Conservation (phyloP, 441 rosid genomes). For the Caryocar brasiliense region DNA sequence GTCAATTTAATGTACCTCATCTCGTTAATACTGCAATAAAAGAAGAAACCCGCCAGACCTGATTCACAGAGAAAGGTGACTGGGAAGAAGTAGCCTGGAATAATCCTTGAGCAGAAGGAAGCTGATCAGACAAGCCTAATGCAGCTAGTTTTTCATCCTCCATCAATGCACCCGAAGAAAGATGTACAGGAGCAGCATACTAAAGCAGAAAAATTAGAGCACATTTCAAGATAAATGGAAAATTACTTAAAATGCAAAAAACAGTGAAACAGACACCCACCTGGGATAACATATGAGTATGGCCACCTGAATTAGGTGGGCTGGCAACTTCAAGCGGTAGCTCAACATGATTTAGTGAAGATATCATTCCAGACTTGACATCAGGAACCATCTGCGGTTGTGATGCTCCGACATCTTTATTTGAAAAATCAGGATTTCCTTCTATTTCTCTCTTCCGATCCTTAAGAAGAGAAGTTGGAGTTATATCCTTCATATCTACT, state of each 20-base stretch:
- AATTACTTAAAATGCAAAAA: not conserved
- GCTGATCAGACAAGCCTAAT: slow-evolving; percentile 73
- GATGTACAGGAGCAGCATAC: slow-evolving; percentile 70
- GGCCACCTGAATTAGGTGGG: slow-evolving; percentile 62
- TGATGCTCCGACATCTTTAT: slow-evolving; percentile 72
- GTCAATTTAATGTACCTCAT: not conserved
- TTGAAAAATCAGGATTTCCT: slow-evolving; percentile 97
- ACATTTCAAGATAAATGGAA: not conserved
- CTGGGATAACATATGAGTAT: slow-evolving; percentile 64
- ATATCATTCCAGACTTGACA: slow-evolving; percentile 53
- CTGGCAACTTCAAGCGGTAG: slow-evolving; percentile 70
- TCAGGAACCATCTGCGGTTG: slow-evolving; percentile 74
- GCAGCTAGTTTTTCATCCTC: slow-evolving; percentile 84
- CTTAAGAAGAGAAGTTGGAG: slow-evolving; percentile 86
- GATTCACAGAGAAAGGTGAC: slow-evolving; percentile 56
- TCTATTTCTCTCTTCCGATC: slow-evolving; percentile 89
- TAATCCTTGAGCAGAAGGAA: slow-evolving; percentile 70
- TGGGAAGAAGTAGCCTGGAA: slow-evolving; percentile 71
- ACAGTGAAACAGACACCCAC: slow-evolving; percentile 25
- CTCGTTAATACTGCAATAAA: not conserved
- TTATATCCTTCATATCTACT: slow-evolving; percentile 85
- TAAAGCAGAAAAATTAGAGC: slow-evolving; percentile 17
- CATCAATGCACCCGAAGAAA: slow-evolving; percentile 51
- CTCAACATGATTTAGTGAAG: slow-evolving; percentile 66
- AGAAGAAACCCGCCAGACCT: slow-evolving; percentile 31